Conservation (phyloP, 208 protist species). For the Wallacemonas sp. region DNA sequence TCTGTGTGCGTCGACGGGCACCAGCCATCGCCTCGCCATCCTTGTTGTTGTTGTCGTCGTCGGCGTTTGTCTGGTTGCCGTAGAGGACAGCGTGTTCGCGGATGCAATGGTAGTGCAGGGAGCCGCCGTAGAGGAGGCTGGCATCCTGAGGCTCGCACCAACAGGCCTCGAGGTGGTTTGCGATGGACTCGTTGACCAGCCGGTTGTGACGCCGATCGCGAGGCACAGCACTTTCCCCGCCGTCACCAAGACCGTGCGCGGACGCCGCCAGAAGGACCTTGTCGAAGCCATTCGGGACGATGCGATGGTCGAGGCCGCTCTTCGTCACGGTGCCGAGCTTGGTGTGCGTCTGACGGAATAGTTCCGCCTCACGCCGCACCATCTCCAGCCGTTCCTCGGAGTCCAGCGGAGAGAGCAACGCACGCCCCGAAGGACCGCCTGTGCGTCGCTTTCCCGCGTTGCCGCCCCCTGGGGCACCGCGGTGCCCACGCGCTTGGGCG, state of each 20-base stretch:
- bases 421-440: no score
- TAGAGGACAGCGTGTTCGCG: slow-evolving; percentile 17
- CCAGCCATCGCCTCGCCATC: neutral
- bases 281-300: slow-evolving; percentile 18
- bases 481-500: neutral
- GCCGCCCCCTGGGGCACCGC: no score
- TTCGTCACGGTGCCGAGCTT: slow-evolving; percentile 19
- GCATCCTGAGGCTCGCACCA: slow-evolving; percentile 81
- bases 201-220: slow-evolving; percentile 15
- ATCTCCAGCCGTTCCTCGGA: slow-evolving; percentile 21
- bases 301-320: neutral
- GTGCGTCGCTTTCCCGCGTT: no score
- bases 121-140: slow-evolving; percentile 47
- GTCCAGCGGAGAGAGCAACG: slow-evolving; percentile 18
- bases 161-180: slow-evolving; percentile 52
- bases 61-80: slow-evolving; percentile 11
- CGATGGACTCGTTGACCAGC: slow-evolving; percentile 24
- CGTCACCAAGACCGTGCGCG: neutral
- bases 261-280: slow-evolving; percentile 2
- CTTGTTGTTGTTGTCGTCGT: slow-evolving; percentile 13
- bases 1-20: slow-evolving; percentile 1
- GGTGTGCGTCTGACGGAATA: slow-evolving; percentile 25
- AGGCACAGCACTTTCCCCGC: neutral
- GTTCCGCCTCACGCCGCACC: slow-evolving; percentile 30
- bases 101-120: slow-evolving; percentile 86